Percentiles rank a stretch among this genome's conserved stretches.
phyloP scores from a whole-genome alignment of 371 early-diverging fungal species.

The Coemansia sp. region DNA sequence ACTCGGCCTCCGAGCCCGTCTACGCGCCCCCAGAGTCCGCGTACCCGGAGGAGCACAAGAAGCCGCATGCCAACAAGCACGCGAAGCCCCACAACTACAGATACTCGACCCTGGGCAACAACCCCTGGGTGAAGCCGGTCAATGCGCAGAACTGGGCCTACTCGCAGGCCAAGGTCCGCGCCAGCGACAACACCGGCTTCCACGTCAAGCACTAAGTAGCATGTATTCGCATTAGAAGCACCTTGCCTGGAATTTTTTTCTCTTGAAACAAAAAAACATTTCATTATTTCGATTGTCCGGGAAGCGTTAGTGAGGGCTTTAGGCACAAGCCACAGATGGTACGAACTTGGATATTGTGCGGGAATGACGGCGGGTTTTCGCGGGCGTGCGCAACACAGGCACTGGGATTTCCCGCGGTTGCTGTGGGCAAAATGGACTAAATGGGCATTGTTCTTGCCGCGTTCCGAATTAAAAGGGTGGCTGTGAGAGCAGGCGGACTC shows the following conservation, averaged over 20 bases:
- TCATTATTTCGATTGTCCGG: not conserved
- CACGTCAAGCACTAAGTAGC: conserved; percentile 2
- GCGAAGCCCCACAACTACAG: conserved; percentile 1
- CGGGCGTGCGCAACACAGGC: no score
- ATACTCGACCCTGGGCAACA: conserved; percentile 1
- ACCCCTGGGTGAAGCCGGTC: conserved; percentile 10
- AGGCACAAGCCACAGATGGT: no score
- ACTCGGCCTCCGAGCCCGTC: conserved; percentile 10
- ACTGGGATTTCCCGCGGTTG: no score
- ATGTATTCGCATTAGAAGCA: no score
- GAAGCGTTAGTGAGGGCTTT: not conserved
- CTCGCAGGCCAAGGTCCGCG: not conserved
- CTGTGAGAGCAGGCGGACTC: no score
- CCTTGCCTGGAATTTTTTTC: no score
- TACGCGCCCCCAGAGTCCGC: conserved; percentile 1
- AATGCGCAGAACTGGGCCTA: not conserved
- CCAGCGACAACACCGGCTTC: conserved; percentile 1
- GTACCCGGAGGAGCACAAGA: conserved; percentile 8
- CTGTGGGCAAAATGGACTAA: no score
- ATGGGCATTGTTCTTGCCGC: not conserved
- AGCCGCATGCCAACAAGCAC: not conserved
- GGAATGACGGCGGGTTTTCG: no score
- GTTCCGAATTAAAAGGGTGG: no score
- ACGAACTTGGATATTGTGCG: no score
- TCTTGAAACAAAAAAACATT: not conserved